Evolutionary conservation across 768 basidiomycete species (phyloP).

Genomic region (Amanita phalloides): DNA sequence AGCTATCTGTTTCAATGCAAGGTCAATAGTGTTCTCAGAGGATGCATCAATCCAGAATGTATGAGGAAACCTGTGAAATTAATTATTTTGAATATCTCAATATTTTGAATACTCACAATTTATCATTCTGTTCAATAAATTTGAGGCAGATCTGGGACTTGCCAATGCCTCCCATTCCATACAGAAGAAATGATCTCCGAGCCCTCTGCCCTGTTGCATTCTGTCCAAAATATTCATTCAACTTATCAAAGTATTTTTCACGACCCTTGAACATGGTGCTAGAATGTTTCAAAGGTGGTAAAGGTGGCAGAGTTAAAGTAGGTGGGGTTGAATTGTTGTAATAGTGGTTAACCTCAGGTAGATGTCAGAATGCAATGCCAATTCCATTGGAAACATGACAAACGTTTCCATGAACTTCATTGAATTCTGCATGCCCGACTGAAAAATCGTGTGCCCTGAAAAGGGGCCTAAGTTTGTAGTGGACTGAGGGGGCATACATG

Average conservation of each 20-base stretch:
- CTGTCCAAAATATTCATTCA: conserved; percentile 7
- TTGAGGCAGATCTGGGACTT: conserved; percentile 2
- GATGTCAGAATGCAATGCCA: neutral
- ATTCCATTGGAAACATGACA: neutral
- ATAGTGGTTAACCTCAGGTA: neutral
- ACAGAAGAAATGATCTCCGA: conserved; percentile 5
- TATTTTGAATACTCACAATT: no score
- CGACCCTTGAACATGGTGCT: conserved; percentile 4
- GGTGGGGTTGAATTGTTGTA: neutral
- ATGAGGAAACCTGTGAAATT: conserved; percentile 6
- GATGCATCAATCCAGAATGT: conserved; percentile 16
- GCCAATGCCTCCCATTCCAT: conserved; percentile 1
- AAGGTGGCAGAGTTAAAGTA: neutral
- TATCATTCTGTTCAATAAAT: no score
- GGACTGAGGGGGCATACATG: no score
- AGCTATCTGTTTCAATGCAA: conserved; percentile 2
- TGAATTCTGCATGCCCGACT: neutral
- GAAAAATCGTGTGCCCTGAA: neutral
- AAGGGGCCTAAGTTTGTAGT: neutral
- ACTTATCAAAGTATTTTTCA: conserved; percentile 3
- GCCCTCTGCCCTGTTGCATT: neutral
- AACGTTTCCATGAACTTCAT: neutral
- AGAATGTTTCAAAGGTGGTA: neutral
- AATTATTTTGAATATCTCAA: neutral
- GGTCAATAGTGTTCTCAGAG: conserved; percentile 6